phyloP scores from a whole-genome alignment of 1,284 basidiomycete genomes.

The Ganoderma leucocontextum region DNA sequence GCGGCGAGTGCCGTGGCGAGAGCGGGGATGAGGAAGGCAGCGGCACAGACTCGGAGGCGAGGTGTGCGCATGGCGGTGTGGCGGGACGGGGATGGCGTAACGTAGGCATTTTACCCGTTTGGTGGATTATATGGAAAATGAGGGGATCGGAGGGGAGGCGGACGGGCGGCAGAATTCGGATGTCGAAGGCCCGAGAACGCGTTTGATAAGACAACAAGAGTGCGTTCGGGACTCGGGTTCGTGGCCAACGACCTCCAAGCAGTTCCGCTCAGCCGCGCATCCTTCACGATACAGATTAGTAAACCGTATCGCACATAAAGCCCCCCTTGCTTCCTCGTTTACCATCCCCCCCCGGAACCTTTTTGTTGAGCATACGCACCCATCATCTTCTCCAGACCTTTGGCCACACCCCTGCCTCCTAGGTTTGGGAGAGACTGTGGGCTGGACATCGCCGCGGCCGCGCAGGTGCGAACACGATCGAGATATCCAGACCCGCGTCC shows the following conservation, averaged over 20 bases:
- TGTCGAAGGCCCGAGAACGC: conserved; percentile 35
- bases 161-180: conserved; percentile 35
- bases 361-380: neutral
- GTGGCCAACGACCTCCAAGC: conserved; percentile 14
- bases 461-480: neutral
- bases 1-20: conserved; percentile 37
- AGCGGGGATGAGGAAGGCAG: conserved; percentile 44
- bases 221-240: conserved; percentile 17
- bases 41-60: conserved; percentile 35
- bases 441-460: neutral
- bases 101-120: conserved; percentile 13
- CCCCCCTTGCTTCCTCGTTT: neutral
- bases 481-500: neutral
- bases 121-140: conserved; percentile 26
- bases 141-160: conserved; percentile 22
- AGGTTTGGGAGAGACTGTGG: neutral
- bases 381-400: neutral
- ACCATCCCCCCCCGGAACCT: neutral
- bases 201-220: conserved; percentile 28
- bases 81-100: conserved; percentile 30
- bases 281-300: conserved; percentile 24
- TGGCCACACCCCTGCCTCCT: neutral
- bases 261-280: conserved; percentile 24
- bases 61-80: conserved; percentile 42
- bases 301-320: conserved; percentile 12